Evolutionary conservation across 2,329 filamentous ascomycete species (phyloP), one percentile per base, ranked within the genome.

Genomic region (Xylaria sp.): DNA sequence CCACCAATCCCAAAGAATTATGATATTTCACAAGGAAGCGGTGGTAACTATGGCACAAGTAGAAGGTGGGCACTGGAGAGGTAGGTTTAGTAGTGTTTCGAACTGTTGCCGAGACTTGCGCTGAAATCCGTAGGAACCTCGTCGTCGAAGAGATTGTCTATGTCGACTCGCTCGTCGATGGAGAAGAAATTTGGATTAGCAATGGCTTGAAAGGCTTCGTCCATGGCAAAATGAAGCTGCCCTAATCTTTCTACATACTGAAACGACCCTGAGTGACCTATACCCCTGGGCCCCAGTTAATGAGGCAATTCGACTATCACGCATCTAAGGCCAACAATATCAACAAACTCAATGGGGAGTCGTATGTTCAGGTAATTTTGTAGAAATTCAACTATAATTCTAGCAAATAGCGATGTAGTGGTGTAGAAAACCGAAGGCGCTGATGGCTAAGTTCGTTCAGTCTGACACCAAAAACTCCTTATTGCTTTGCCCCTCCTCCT

Each of bases 121-220:
- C 72, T 76, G 46, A 75, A 42, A 51, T 31, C 28, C 51, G 48
- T 58, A 88, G 85, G 66, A 82, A 81, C 0, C 81, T 96, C 53
- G 94, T 88, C 62, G 83, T 85, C 36, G 92, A 97, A 76, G 86
- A 89, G 70, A 79, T 82, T 3, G 83, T 97, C 17, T 79, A 79
- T n/a, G 83, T 83, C 2, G 81, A 85, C 13, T 89, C 89, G 6
- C 79, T 97, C 13, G 77, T 84, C 3, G 84, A 93, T 71, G 92
- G 90, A 0, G 94, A 97, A 79, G 85, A 90, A 62, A 92, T 94
- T 70, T 97, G 93, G 92, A 81, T 97, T 62, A 97, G 94, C 79
- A 97, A 95, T 79, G 94, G 92, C 0, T 91, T 95, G 1, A 87
- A 92, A 71, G 95, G 95, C 0, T 97, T 97, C 73, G 83, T 90